These are phyloP conservation scores for Kwoniella sp. DNA, from an alignment of 768 basidiomycete genomes.

Conservation along the genomic window DNA sequence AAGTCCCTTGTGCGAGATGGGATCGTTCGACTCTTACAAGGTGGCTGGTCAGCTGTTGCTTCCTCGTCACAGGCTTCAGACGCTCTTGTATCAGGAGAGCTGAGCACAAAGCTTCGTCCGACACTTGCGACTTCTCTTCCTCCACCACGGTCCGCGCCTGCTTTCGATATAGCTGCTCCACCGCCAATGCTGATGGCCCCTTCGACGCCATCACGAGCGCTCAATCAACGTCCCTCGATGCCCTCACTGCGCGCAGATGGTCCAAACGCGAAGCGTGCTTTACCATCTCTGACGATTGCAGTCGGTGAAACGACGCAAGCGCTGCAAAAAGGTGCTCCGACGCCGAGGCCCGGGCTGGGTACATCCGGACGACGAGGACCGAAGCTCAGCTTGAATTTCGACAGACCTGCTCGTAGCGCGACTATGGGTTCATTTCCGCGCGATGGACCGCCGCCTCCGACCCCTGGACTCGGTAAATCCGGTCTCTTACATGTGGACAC, in stretches of 20 bases:
- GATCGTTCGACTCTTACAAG: constrained; percentile 31
- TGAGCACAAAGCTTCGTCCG: constrained; percentile 2
- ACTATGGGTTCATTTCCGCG: constrained; percentile 33
- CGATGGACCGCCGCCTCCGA: constrained; percentile 19
- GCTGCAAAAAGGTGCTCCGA: not conserved
- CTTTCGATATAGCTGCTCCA: constrained; percentile 24
- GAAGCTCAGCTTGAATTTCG: constrained; percentile 43
- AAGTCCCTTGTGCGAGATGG: constrained; percentile 16
- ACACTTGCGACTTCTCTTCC: constrained; percentile 50
- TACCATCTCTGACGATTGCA: constrained; percentile 46
- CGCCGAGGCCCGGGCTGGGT: not conserved
- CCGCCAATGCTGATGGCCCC: constrained; percentile 33
- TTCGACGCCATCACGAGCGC: constrained; percentile 7
- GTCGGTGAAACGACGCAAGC: not conserved
- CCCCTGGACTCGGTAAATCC: constrained; percentile 5
- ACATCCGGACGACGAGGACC: constrained; percentile 31
- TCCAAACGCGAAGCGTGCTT: constrained; percentile 63
- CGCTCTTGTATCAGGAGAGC: constrained; percentile 25
- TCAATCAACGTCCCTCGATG: constrained; percentile 46
- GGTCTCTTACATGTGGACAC: constrained; percentile 14
- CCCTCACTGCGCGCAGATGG: constrained; percentile 60
- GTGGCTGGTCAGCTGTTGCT: constrained; percentile 42
- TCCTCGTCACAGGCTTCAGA: constrained; percentile 5
- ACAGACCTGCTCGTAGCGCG: constrained; percentile 35
- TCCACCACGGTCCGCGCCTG: constrained; percentile 68